Conservation (phyloP, 148 eudicot species). For the Amaranthus cruentus region DNA sequence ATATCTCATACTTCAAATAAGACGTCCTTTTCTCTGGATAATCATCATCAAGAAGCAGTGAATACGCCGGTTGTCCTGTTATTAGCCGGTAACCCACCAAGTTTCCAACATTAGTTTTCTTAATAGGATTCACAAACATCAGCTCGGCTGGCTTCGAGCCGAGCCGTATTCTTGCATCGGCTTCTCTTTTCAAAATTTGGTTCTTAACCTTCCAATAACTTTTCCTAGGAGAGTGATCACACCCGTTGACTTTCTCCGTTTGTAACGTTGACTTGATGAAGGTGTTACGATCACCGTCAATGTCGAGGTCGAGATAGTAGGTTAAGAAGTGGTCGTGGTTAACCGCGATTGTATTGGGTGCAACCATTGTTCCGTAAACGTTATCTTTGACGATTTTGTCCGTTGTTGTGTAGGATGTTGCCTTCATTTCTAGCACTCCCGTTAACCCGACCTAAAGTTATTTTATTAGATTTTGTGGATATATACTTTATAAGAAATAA, state of each 20-base stretch:
- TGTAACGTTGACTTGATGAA: slow-evolving; percentile 35
- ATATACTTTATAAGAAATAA: too few species aligned
- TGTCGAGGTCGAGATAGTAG: slow-evolving; percentile 56
- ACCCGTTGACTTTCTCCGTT: slow-evolving; percentile 16
- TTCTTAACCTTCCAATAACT: slow-evolving; percentile 66
- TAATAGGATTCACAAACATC: slow-evolving; percentile 46
- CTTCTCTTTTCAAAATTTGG: slow-evolving; percentile 41
- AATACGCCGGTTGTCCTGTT: slow-evolving; percentile 46
- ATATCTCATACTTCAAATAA: slow-evolving; percentile 70
- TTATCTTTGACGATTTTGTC: slow-evolving; percentile 24
- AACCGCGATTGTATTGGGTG: slow-evolving; percentile 47
- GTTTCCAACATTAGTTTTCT: slow-evolving; percentile 63
- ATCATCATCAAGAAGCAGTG: slow-evolving; percentile 54
- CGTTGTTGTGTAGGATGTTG: slow-evolving; percentile 38
- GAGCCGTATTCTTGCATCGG: slow-evolving; percentile 38
- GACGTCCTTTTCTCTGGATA: slow-evolving; percentile 64
- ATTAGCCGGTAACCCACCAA: slow-evolving; percentile 57
- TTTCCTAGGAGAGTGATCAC: slow-evolving; percentile 36
- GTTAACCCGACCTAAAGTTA: slow-evolving; percentile 54
- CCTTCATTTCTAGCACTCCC: slow-evolving; percentile 75
- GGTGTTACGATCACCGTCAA: slow-evolving; percentile 44
- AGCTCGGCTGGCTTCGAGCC: slow-evolving; percentile 44
- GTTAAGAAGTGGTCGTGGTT: slow-evolving; percentile 86
- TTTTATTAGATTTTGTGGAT: background rate
- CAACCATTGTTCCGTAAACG: slow-evolving; percentile 53